These are phyloP conservation scores for Kandelia obovata DNA, from an alignment of 345 rosid species.

Conservation along the genomic window DNA sequence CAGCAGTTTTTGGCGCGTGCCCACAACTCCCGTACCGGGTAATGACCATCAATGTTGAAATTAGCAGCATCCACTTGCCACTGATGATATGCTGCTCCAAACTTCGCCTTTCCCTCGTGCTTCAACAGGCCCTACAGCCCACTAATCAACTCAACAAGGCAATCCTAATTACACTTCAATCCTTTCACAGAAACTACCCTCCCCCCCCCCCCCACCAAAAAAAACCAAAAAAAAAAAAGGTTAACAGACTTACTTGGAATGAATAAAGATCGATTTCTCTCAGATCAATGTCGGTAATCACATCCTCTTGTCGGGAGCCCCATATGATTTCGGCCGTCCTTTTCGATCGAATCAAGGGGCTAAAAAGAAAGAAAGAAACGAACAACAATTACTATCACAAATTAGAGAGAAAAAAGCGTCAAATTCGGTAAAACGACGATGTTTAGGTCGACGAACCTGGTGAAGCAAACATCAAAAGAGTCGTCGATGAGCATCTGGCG, in stretches of 20 bases:
- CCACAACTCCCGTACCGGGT: conserved; percentile 76
- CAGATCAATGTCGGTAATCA: conserved; percentile 56
- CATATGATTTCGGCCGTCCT: conserved; percentile 85
- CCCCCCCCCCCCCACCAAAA: too few species aligned
- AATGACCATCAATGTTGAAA: conserved; percentile 78
- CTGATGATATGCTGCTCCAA: conserved; percentile 65
- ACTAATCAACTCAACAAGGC: background rate
- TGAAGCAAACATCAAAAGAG: conserved; percentile 75
- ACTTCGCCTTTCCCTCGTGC: conserved; percentile 74
- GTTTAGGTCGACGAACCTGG: conserved; percentile 39
- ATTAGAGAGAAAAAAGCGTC: too few species aligned
- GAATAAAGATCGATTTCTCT: conserved; percentile 94
- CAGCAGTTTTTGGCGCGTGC: conserved; percentile 66
- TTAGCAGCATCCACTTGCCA: conserved; percentile 87
- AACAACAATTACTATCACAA: background rate
- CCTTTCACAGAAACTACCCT: background rate
- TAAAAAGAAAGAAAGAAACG: conserved; percentile 18
- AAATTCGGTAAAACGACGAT: too few species aligned
- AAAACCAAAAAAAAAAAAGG: background rate
- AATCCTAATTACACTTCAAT: too few species aligned
- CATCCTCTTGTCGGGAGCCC: conserved; percentile 61
- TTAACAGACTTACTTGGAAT: conserved; percentile 36
- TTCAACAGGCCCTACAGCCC: conserved; percentile 63
- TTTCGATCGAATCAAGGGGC: conserved; percentile 79
- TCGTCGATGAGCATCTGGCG: conserved; percentile 84